Evolutionary conservation across 129 eudicot genomes (phyloP).

Genomic region (Chrysanthemum makinoi): DNA sequence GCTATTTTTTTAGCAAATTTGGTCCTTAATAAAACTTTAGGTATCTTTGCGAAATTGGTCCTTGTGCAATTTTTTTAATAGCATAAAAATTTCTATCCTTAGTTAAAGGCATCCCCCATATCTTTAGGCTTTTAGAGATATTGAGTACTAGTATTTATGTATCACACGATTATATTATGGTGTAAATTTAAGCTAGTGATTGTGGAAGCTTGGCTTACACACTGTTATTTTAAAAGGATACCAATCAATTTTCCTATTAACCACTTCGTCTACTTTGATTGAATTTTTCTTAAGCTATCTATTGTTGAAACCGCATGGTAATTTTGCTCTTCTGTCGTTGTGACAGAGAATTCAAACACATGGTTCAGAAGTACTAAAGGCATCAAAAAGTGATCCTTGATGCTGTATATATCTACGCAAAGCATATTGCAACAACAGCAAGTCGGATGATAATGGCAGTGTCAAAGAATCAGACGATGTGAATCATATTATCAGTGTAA

Average conservation of each 20-base stretch:
- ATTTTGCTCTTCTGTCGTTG: conserved; percentile 12
- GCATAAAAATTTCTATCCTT: background rate
- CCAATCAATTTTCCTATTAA: background rate
- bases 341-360: conserved; percentile 49
- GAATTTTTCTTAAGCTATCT: background rate
- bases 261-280: background rate
- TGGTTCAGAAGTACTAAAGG: conserved; percentile 67
- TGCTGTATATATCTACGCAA: conserved; percentile 53
- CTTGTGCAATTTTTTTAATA: too few relatives aligned
- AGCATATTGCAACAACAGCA: conserved; percentile 41
- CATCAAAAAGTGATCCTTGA: conserved; percentile 57
- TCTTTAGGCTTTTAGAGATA: background rate
- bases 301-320: conserved; percentile 2
- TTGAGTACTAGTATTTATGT: background rate
- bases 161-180: background rate
- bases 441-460: too few relatives aligned
- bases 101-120: background rate
- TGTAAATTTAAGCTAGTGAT: conserved; percentile 2
- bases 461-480: too few relatives aligned
- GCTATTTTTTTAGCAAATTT: too few relatives aligned
- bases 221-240: background rate
- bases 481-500: too few relatives aligned
- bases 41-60: too few relatives aligned
- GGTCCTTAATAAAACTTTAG: too few relatives aligned
- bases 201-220: background rate